A percentile compares a stretch with the other conserved stretches of the same genome.
Conservation (phyloP, 805 yeast genomes). For the Zygosaccharomyces pseudorouxii region DNA sequence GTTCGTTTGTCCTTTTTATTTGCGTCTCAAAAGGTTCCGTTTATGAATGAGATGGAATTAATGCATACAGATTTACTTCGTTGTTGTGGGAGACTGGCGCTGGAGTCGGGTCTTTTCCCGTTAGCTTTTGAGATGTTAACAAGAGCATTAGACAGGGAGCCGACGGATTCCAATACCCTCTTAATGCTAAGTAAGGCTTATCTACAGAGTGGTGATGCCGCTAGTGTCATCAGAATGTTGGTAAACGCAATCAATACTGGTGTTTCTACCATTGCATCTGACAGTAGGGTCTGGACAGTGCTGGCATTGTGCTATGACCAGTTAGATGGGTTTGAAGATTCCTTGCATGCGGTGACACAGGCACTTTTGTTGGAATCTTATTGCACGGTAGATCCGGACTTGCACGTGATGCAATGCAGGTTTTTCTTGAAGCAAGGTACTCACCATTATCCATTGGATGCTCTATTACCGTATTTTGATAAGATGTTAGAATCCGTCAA, state of each 20-base stretch:
- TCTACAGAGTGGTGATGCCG: slow-evolving; percentile 14
- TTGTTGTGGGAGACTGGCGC: slow-evolving; percentile 24
- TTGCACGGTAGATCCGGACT: slow-evolving; percentile 2
- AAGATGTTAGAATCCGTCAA: slow-evolving; percentile 14
- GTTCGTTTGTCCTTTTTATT: background rate
- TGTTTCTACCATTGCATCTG: slow-evolving; percentile 10
- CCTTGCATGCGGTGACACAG: slow-evolving; percentile 19
- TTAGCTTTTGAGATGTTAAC: slow-evolving; percentile 18
- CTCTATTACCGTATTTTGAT: slow-evolving; percentile 15
- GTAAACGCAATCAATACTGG: slow-evolving; percentile 18
- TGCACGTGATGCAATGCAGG: slow-evolving; percentile 19
- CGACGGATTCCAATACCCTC: slow-evolving; percentile 16
- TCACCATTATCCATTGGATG: slow-evolving; percentile 7
- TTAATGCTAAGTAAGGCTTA: slow-evolving; percentile 19
- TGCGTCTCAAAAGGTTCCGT: background rate
- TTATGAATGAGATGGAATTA: slow-evolving; percentile 9
- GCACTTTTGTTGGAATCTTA: slow-evolving; percentile 5
- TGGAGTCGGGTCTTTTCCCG: slow-evolving; percentile 19
- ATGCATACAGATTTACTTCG: slow-evolving; percentile 16
- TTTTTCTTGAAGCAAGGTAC: slow-evolving; percentile 16
- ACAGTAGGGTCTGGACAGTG: slow-evolving; percentile 22
- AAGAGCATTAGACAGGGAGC: slow-evolving; percentile 15
- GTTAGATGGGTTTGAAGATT: slow-evolving; percentile 22
- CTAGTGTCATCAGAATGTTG: slow-evolving; percentile 16
- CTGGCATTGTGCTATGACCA: slow-evolving; percentile 24